phyloP scores from a whole-genome alignment of 1,139 yeast genomes.

The Pichia sorboxylosa region DNA sequence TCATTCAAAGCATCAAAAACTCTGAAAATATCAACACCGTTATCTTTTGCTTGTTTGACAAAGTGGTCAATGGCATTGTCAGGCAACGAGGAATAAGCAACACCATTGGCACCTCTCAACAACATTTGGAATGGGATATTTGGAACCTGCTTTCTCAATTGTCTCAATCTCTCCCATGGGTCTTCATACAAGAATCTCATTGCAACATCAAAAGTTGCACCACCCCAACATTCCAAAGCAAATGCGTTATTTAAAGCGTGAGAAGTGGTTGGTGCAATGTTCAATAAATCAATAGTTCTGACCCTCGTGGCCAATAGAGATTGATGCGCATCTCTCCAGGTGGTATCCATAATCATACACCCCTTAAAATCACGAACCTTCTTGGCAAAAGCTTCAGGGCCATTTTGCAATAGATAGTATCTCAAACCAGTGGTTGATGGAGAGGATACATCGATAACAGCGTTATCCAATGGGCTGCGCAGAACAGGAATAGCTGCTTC shows the following conservation, averaged over 20 bases:
- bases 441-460: constrained; percentile 44
- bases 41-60: constrained; percentile 85
- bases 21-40: constrained; percentile 94
- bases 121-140: constrained; percentile 99
- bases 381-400: constrained; percentile 82
- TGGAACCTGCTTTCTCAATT: constrained; percentile 81
- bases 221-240: constrained; percentile 99
- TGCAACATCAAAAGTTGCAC: constrained; percentile 97
- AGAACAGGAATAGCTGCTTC: constrained; percentile 69
- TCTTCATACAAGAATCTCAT: constrained; percentile 98
- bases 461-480: constrained; percentile 44
- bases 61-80: constrained; percentile 98
- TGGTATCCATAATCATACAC: constrained; percentile 89
- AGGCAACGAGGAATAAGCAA: constrained; percentile 93
- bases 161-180: constrained; percentile 94
- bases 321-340: constrained; percentile 99
- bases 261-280: constrained; percentile 90
- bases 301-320: constrained; percentile 96
- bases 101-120: constrained; percentile 98
- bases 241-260: constrained; percentile 84
- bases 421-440: constrained; percentile 77
- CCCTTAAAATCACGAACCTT: constrained; percentile 79
- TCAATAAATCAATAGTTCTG: constrained; percentile 80
- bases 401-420: constrained; percentile 68
- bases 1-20: constrained; percentile 97